Conservation (phyloP, 768 basidiomycete species). For the Phylloporus rhodoxanthus region DNA sequence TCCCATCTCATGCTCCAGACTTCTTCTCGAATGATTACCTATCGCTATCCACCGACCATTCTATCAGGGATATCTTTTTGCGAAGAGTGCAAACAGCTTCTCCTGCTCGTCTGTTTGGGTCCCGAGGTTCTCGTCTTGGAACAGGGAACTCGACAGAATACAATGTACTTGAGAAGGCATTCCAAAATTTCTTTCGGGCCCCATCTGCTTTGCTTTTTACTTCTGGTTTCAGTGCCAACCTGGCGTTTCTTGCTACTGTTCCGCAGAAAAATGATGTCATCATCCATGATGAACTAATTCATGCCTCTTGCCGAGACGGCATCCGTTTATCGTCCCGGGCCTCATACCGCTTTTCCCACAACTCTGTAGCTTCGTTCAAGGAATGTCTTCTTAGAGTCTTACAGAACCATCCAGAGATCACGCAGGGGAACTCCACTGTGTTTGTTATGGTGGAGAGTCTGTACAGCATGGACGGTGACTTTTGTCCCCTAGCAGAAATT, state of each 20-base stretch:
- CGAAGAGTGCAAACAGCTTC: constrained; percentile 23
- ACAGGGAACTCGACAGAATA: constrained; percentile 32
- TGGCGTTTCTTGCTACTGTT: constrained; percentile 44
- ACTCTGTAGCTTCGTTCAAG: constrained; percentile 33
- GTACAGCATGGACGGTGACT: constrained; percentile 60
- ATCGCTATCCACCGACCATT: constrained; percentile 34
- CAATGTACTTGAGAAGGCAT: constrained; percentile 9
- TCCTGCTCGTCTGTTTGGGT: constrained; percentile 33
- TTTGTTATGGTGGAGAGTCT: constrained; percentile 50
- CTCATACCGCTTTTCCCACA: constrained; percentile 40
- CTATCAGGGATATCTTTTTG: constrained; percentile 31
- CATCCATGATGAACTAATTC: constrained; percentile 49
- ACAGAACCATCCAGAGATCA: constrained; percentile 18
- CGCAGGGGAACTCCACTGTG: constrained; percentile 27
- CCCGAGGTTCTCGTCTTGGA: constrained; percentile 45
- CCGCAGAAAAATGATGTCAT: constrained; percentile 42
- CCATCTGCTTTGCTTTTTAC: constrained; percentile 45
- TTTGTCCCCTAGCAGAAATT: constrained; percentile 43
- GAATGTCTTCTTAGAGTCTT: constrained; percentile 25
- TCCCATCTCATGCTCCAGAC: constrained; percentile 25
- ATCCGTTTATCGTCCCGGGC: constrained; percentile 34
- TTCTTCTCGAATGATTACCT: constrained; percentile 50
- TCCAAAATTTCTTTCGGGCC: constrained; percentile 17
- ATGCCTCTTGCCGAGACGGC: constrained; percentile 49
- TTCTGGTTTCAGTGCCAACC: constrained; percentile 52